Conservation (phyloP, 306 rosid genomes). For the Malus sieversii region DNA sequence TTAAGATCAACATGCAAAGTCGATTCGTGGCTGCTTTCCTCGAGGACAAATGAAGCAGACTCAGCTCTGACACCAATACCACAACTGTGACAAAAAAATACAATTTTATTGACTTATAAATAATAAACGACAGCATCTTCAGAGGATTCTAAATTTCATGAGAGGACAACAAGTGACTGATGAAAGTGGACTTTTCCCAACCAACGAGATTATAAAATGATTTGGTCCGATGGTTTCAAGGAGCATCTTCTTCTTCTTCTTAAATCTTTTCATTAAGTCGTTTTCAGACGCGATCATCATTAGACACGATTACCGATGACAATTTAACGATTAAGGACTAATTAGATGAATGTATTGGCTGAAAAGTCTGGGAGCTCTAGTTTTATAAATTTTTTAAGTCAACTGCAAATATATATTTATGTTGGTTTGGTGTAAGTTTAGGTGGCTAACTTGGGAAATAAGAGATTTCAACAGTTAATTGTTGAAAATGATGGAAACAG, state of each 20-base stretch:
- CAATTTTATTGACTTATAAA: not conserved
- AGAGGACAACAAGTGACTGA: not conserved
- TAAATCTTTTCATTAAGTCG: not conserved
- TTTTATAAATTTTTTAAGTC: not conserved
- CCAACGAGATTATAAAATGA: not conserved
- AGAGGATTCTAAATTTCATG: not conserved
- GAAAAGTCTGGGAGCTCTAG: not conserved
- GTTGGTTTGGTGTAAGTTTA: not conserved
- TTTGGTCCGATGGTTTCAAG: not conserved
- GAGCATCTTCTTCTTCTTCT: not conserved
- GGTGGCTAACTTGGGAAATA: not conserved
- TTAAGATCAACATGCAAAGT: not conserved
- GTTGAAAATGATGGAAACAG: not conserved
- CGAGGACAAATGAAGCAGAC: conserved; percentile 22
- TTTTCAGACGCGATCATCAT: not conserved
- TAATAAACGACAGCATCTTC: not conserved
- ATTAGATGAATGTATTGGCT: not conserved
- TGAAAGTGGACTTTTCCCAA: not conserved
- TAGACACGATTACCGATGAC: not conserved
- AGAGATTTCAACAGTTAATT: not conserved
- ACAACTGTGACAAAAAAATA: not conserved
- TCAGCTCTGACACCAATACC: conserved; percentile 24
- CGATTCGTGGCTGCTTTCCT: not conserved
- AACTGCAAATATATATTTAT: not conserved
- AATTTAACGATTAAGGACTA: not conserved